Percentiles rank a stretch among this genome's conserved stretches.
Evolutionary conservation across 352 stramenopile genomes (phyloP).

Genomic region (Globisporangium cylindrosporum): DNA sequence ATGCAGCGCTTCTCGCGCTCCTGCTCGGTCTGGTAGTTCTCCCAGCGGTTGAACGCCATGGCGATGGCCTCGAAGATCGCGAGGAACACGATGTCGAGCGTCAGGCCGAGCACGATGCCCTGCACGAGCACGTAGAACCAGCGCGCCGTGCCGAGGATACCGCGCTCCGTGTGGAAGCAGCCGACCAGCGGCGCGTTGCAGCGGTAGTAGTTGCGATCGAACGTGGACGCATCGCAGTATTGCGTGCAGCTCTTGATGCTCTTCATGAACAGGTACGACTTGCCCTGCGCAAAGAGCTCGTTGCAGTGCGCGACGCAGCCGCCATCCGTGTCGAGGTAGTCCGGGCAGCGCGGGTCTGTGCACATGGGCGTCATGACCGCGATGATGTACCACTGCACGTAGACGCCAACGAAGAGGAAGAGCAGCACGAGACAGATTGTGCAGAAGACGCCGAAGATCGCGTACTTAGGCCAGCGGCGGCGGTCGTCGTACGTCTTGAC

Average conservation of each 20-base stretch:
- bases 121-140: constrained; percentile 69
- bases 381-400: constrained; percentile 72
- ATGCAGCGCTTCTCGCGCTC: constrained; percentile 50
- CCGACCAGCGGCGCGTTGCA: constrained; percentile 48
- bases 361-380: constrained; percentile 67
- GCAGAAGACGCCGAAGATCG: constrained; percentile 48
- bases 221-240: constrained; percentile 41
- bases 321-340: constrained; percentile 29
- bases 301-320: constrained; percentile 45
- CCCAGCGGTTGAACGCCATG: constrained; percentile 52
- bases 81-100: constrained; percentile 65
- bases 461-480: constrained; percentile 56
- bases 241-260: constrained; percentile 35
- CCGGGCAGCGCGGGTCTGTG: constrained; percentile 49
- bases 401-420: constrained; percentile 54
- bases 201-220: constrained; percentile 48
- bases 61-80: constrained; percentile 58
- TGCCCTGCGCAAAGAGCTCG: constrained; percentile 44
- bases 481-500: constrained; percentile 57
- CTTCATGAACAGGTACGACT: constrained; percentile 50
- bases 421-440: constrained; percentile 45
- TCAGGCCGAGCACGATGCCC: constrained; percentile 54
- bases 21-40: constrained; percentile 60
- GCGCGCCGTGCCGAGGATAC: constrained; percentile 53
- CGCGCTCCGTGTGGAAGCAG: constrained; percentile 50